These are phyloP conservation scores for Saturnispora dispora DNA, from an alignment of 805 yeast genomes.

Conservation along the genomic window DNA sequence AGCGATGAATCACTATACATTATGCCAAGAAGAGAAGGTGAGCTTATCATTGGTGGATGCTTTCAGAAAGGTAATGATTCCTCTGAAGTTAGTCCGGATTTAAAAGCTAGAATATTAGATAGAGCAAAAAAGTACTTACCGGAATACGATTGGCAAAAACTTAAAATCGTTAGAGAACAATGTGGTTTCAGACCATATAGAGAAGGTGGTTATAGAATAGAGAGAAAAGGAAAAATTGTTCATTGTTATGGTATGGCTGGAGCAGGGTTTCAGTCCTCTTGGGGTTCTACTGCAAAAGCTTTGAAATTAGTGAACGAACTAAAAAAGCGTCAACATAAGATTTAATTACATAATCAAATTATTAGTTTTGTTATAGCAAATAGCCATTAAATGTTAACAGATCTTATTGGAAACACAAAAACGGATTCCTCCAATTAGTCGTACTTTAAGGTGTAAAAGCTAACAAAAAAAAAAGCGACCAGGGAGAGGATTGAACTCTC, in stretches of 20 bases:
- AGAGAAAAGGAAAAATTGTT: conserved; percentile 40
- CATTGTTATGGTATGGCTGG: conserved; percentile 42
- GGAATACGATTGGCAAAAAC: conserved; percentile 27
- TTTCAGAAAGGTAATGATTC: conserved; percentile 18
- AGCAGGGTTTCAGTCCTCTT: conserved; percentile 40
- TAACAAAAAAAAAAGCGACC: conserved; percentile 30
- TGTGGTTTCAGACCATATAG: conserved; percentile 67
- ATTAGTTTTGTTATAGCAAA: too few relatives aligned
- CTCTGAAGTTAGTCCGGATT: conserved; percentile 30
- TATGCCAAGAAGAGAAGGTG: conserved; percentile 72
- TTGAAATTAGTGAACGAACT: conserved; percentile 3
- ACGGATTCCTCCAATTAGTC: too few relatives aligned
- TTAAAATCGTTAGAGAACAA: conserved; percentile 41
- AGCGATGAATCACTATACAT: conserved; percentile 43
- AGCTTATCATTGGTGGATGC: conserved; percentile 52
- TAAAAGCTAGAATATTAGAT: conserved; percentile 38
- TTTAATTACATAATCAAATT: background rate
- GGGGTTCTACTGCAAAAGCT: conserved; percentile 51
- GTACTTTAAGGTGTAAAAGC: background rate
- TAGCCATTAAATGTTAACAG: too few relatives aligned
- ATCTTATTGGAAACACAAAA: too few relatives aligned
- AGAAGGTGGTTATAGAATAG: conserved; percentile 48
- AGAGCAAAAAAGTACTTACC: conserved; percentile 37
- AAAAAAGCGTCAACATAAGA: conserved; percentile 2
- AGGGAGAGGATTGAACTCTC: conserved; percentile 54